Evolutionary conservation across 148 eudicot species (phyloP).

Genomic region (Simmondsia chinensis): DNA sequence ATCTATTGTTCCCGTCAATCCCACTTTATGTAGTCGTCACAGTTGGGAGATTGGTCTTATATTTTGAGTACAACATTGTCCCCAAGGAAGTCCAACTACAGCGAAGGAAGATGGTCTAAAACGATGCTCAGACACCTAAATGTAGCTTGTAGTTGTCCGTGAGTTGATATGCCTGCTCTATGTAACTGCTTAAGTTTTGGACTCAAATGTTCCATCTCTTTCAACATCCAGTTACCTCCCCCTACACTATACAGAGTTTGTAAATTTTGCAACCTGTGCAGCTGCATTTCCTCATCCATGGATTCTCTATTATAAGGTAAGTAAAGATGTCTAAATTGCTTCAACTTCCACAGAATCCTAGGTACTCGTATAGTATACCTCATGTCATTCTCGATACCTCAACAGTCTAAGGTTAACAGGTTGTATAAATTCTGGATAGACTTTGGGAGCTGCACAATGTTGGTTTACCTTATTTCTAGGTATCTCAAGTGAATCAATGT

Average conservation of each 20-base stretch:
- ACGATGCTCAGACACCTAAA: not conserved
- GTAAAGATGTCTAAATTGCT: not conserved
- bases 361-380: not conserved
- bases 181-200: not conserved
- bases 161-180: not conserved
- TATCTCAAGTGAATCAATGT: constrained; percentile 5
- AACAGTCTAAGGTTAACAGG: not conserved
- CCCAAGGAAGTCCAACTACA: not conserved
- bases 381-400: not conserved
- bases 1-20: not conserved
- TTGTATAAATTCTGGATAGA: not conserved
- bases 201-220: not conserved
- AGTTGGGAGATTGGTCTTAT: not conserved
- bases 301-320: not conserved
- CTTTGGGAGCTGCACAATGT: not conserved
- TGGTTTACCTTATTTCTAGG: not conserved
- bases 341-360: not conserved
- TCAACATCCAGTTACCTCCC: not conserved
- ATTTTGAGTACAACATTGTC: not conserved
- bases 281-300: not conserved
- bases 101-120: not conserved
- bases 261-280: not conserved
- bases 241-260: not conserved
- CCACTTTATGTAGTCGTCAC: not conserved
- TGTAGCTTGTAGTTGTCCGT: not conserved